Base-by-base conservation (phyloP, 305 asterid genomes). In the Fraxinus latifolia region DNA sequence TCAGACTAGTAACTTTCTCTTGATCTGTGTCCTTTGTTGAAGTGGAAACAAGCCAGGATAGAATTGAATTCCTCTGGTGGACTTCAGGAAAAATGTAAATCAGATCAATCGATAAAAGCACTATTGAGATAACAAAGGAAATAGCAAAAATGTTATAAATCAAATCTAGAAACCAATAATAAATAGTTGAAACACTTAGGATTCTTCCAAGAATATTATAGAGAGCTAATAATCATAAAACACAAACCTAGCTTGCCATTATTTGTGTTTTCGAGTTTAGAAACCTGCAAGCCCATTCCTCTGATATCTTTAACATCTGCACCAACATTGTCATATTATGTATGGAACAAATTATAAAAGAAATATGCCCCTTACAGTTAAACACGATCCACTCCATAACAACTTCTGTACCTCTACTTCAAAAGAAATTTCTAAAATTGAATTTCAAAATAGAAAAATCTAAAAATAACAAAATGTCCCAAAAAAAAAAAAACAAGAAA, bases 201-300 rank as follows among this genome's bases (percentile, higher is more conserved):
- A 58, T 71, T 81, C 55, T 23, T 77, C 65, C 84, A 77, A 33
- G 81, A 76, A 31, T 36, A 47, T 44, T 65, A 74, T 50, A 72
- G 17, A 9, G 42, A 78, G 76, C 77, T 31, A 70, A 78, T 71
- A 80, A 76, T 3, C 82, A 79, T 25, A 21, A 76, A 74, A 42
- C 75, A 42, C 89, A 77, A 83, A 94, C 99, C 98, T 87, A 68
- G 90, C 77, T 84, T 92, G 87, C 85, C 79, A 86, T 76, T 91
- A 80, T 90, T 92, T 23, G 86, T 84, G 79, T 86, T 92, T 91
- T 93, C 97, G 79, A 96, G 99, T 89, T 96, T 96, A 12, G 99
- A 92, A 83, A 94, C 98, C 88, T 96, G 98, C 90, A 96, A 88
- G 86, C 98, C 98, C 95, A 94, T 85, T 79, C 98, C 99, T 88